Percentiles rank a stretch among this genome's conserved stretches.
These are phyloP conservation scores for Mycena metata DNA, from an alignment of 768 basidiomycete species.

Conservation along the genomic window DNA sequence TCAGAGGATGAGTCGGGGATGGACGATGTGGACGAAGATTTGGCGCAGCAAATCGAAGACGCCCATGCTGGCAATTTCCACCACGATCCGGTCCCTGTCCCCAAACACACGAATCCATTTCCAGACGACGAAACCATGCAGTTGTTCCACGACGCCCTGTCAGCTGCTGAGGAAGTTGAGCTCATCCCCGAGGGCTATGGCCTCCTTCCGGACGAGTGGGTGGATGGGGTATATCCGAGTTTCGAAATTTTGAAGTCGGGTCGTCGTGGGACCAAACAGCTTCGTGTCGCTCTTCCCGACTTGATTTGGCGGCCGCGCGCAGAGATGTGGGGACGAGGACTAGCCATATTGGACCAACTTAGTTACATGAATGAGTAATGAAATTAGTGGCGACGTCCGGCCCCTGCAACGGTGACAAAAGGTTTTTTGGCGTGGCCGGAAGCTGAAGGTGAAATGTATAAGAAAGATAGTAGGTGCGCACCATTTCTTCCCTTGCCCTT, in stretches of 20 bases:
- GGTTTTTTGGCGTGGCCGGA: too few relatives aligned
- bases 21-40: neutral
- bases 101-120: conserved; percentile 21
- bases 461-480: too few relatives aligned
- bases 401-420: too few relatives aligned
- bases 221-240: conserved; percentile 17
- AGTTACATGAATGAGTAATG: too few relatives aligned
- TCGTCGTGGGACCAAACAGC: neutral
- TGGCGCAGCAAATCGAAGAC: conserved; percentile 6
- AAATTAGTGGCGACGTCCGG: too few relatives aligned
- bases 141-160: neutral
- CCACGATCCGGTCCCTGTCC: conserved; percentile 19
- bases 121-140: conserved; percentile 10
- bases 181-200: conserved; percentile 34
- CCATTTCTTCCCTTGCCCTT: neutral
- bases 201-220: conserved; percentile 39
- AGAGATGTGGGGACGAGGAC: conserved; percentile 14
- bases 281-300: conserved; percentile 6
- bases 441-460: too few relatives aligned
- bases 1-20: neutral
- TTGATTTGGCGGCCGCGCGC: conserved; percentile 16
- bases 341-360: too few relatives aligned
- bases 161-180: neutral
- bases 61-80: conserved; percentile 20
- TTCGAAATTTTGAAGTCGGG: conserved; percentile 30